Evolutionary conservation across 139 green algal species (phyloP), one percentile per base, ranked within the genome.

Genomic region (Chlorella sorokiniana): DNA sequence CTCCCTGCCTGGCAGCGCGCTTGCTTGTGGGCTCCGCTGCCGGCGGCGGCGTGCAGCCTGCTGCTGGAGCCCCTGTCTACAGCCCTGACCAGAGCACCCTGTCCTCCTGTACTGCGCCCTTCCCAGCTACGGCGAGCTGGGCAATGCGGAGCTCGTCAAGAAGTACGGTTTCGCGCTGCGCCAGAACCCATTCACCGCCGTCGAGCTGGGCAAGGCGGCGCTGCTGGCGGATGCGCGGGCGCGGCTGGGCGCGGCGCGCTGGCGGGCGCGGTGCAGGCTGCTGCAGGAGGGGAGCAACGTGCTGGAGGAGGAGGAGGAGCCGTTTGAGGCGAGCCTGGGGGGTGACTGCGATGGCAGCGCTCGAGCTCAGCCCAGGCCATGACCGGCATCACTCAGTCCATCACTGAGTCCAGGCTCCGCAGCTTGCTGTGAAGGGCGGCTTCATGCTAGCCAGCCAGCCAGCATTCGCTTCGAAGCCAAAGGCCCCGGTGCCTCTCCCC

Each of bases 111-210:
- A 8, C n/a, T 45, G 4, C 42, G 16, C 0, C 20, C 42, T 35
- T 2, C 23, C 33, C 82, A 83, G 54, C 51, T 89, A 86, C 42
- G 88, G 85, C 29, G 91, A 94, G 82, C 87, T 89, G n/a, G 80
- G 76, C 59, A 93, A 93, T 76, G 35, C 64, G 0, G 86, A 92
- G 68, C 81, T 94, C 48, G 59, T 92, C n/a, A 68, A 84, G 41
- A 94, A 92, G 79, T 93, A 95, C 72, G 91, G 89, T 52, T 94
- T 94, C 81, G 86, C 81, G 14, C 76, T 94, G 81, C 44, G 67
- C 6, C 59, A 89, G 67, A 91, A 91, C 69, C 89, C 89, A 23
- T 93, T 93, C 72, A 85, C 81, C 10, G 35, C 45, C 0, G 84
- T 91, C 27, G 18, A 23, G 1, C 67, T 92, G 14, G 52, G 70